Base-by-base conservation (phyloP, 768 basidiomycete genomes). In the Leccinellum albellum region DNA sequence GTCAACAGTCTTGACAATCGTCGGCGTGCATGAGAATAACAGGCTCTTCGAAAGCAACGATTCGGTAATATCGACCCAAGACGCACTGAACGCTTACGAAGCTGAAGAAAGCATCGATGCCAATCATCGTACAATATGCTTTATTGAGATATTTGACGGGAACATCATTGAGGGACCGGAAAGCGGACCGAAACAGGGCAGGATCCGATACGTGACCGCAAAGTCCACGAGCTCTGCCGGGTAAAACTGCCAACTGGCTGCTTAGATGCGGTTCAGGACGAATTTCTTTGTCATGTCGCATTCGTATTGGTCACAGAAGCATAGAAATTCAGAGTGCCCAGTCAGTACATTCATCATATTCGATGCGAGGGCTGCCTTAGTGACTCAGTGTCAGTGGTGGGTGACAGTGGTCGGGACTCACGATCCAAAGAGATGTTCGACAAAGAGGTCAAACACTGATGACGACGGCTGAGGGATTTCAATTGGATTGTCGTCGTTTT, bases 21-120 rank as follows among this genome's bases (percentile, higher is more conserved):
- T 44, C 49, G 3, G 49, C 21, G 42, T 63, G 56, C 1, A 24
- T 1, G 1, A 40, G 2, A 20, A 59, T 54, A 3, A 1, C 29
- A 9, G 60, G 62, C 23, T 48, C 37, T 50, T 63, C 50, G 1
- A 47, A n/a, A 24, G 60, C 57, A 28, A 64, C 12, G 6, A 61
- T 55, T 1, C 14, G 35, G 28, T 49, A 32, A 26, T 61, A 50
- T 6, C 53, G n/a, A 14, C 56, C 46, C 0, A 61, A 48, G 3
- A 33, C 48, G 5, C 49, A 24, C 29, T 57, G 51, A 3, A 44
- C 24, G 13, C 26, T 45, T 5, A 40, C 46, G 6, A 60, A 23
- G 29, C 0, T 31, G 2, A 8, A 35, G 26, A 53, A 54, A 8
- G 51, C 15, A 0, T 26, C 5, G 2, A 1, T 47, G n/a, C 61